Conservation (phyloP, 1,139 yeast genomes). For the Hyphopichia khmerensis region DNA sequence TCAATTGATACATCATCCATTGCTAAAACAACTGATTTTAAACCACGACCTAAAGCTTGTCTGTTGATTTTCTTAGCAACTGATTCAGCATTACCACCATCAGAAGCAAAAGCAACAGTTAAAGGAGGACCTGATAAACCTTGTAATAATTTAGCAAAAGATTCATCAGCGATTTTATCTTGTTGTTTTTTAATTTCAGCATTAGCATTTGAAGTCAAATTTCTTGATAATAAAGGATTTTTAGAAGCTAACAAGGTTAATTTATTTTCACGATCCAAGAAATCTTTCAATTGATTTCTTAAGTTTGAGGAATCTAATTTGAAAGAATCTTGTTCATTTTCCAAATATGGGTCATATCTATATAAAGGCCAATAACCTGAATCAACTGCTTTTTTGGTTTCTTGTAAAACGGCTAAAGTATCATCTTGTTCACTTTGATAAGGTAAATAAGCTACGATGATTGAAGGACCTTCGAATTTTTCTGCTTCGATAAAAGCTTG, state of each 20-base stretch:
- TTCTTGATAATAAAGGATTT: constrained; percentile 76
- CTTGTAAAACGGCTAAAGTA: constrained; percentile 74
- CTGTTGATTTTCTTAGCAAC: constrained; percentile 79
- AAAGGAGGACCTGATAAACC: constrained; percentile 93
- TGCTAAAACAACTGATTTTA: constrained; percentile 71
- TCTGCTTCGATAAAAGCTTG: constrained; percentile 90
- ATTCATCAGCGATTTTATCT: constrained; percentile 68
- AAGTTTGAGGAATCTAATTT: constrained; percentile 82
- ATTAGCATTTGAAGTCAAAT: constrained; percentile 63
- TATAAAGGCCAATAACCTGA: constrained; percentile 96
- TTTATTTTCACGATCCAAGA: constrained; percentile 87
- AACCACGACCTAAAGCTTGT: constrained; percentile 84
- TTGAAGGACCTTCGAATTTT: constrained; percentile 83
- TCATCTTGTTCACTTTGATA: constrained; percentile 63
- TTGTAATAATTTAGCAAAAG: constrained; percentile 73
- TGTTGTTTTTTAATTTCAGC: constrained; percentile 58
- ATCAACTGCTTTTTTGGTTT: constrained; percentile 88
- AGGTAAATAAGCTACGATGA: constrained; percentile 89
- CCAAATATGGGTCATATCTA: constrained; percentile 68
- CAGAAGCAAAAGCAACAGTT: constrained; percentile 88
- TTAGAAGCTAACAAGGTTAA: constrained; percentile 70
- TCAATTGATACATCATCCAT: constrained; percentile 87
- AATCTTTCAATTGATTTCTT: constrained; percentile 71
- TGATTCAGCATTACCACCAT: constrained; percentile 90
- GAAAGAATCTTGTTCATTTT: constrained; percentile 54